Conservation (phyloP, 768 basidiomycete species). For the Kwoniella dejecticola region DNA sequence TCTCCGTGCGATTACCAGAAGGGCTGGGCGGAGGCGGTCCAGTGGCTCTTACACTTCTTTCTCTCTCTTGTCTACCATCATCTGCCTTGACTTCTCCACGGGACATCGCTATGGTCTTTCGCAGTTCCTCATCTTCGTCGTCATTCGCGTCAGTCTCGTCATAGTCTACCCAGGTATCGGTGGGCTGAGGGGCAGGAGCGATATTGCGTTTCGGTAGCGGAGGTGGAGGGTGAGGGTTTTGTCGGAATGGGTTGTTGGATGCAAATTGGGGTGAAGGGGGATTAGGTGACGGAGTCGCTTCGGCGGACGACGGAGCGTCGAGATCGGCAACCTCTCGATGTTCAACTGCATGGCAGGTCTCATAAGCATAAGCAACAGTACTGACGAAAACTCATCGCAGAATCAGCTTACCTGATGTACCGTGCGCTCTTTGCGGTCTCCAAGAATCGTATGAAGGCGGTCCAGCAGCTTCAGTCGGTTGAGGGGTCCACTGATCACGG, state of each 20-base stretch:
- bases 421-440: slow-evolving; percentile 14
- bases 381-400: too few relatives aligned
- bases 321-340: slow-evolving; percentile 31
- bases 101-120: slow-evolving; percentile 30
- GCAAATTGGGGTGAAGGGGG: slow-evolving; percentile 1
- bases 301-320: slow-evolving; percentile 6
- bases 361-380: too few relatives aligned
- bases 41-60: slow-evolving; percentile 38
- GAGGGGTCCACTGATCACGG: slow-evolving; percentile 15
- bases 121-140: slow-evolving; percentile 40
- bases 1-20: neutral
- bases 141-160: too few relatives aligned
- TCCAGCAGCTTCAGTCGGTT: neutral
- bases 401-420: slow-evolving; percentile 17
- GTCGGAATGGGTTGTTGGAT: slow-evolving; percentile 30
- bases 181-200: slow-evolving; percentile 8
- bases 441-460: slow-evolving; percentile 10
- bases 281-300: slow-evolving; percentile 10
- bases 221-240: slow-evolving; percentile 7
- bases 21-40: slow-evolving; percentile 46
- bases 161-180: slow-evolving; percentile 5
- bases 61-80: slow-evolving; percentile 26
- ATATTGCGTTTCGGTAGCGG: slow-evolving; percentile 4
- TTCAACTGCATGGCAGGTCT: slow-evolving; percentile 15
- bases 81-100: slow-evolving; percentile 8